These are phyloP conservation scores for Sporothrix globosa DNA, from an alignment of 2,329 filamentous ascomycete genomes.

Conservation along the genomic window DNA sequence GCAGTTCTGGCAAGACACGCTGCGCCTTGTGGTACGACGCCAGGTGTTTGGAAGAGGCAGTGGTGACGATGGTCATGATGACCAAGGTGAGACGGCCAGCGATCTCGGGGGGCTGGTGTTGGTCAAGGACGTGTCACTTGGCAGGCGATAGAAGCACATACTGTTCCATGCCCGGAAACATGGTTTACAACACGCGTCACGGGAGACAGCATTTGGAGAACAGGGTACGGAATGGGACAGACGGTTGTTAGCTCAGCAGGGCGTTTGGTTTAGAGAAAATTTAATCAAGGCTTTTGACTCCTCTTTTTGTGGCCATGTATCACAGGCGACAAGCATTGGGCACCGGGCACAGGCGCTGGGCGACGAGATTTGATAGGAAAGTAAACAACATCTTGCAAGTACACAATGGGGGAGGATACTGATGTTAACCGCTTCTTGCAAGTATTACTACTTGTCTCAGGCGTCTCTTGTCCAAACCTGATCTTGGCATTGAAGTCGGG, in stretches of 20 bases:
- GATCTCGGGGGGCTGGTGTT: slow-evolving; percentile 50
- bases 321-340: not conserved
- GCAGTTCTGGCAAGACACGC: slow-evolving; percentile 74
- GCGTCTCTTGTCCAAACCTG: not conserved
- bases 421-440: not conserved
- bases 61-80: slow-evolving; percentile 30
- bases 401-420: not conserved
- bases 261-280: not conserved
- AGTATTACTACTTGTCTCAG: not conserved
- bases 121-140: slow-evolving; percentile 59
- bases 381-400: not conserved
- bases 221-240: not conserved
- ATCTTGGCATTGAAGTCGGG: not conserved
- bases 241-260: not conserved
- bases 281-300: not conserved
- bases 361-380: not conserved
- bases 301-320: not conserved
- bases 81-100: not conserved
- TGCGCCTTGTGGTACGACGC: slow-evolving; percentile 64
- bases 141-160: slow-evolving; percentile 44
- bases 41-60: slow-evolving; percentile 61
- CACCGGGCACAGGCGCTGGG: not conserved
- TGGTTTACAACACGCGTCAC: not conserved
- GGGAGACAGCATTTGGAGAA: not conserved
- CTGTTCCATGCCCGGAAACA: not conserved